Base-by-base conservation (phyloP, 164 flowering plant species). In the Chimonanthus salicifolius region DNA sequence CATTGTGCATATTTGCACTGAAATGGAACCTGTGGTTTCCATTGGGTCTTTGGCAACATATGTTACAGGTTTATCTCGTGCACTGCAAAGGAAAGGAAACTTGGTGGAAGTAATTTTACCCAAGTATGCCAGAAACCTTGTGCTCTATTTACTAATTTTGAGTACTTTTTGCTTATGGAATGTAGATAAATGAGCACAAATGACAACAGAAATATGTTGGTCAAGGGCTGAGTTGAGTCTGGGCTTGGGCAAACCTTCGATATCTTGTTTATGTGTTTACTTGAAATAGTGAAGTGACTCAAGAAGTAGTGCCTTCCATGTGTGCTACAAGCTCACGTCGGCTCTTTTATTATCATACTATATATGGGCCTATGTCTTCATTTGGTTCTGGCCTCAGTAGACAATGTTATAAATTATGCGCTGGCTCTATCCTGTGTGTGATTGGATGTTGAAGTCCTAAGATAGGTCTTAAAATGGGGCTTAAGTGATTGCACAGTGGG, bases 61-160 rank as follows among this genome's bases (percentile, higher is more conserved):
- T 79, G 84, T 90, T 58, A 90, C 91, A 20, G 91, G 91, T 67
- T 74, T 92, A 81, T 90, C 92, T 50, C 69, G 75, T 75, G 92
- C 92, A 47, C 82, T 92, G 63, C 97, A 90, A 78, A 82, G 85
- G 71, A 86, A 86, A 74, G 95, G 92, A 62, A 83, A 89, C 79
- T 74, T 85, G 69, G 97, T 90, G 74, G 97, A 92, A 86, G 94
- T 92, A 80, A 88, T 92, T 72, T 82, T 92, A 76, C 97, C 97
- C 20, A 92, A 86, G 97, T 92, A 89, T 45, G 72, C 47, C 10
- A 71, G 67, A 20, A 44, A 7, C 33, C 54, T 62, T 68, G 16
- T 7, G 7, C 50, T 15, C 46, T 68, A 11, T 68, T 20, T 47
- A 68, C 1, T 16, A 6, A 48, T 68, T 5, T 47, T 48, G 15